Evolutionary conservation across 768 basidiomycete genomes (phyloP), one percentile per base, ranked within the genome.

Genomic region (Boletus tomentosulus): DNA sequence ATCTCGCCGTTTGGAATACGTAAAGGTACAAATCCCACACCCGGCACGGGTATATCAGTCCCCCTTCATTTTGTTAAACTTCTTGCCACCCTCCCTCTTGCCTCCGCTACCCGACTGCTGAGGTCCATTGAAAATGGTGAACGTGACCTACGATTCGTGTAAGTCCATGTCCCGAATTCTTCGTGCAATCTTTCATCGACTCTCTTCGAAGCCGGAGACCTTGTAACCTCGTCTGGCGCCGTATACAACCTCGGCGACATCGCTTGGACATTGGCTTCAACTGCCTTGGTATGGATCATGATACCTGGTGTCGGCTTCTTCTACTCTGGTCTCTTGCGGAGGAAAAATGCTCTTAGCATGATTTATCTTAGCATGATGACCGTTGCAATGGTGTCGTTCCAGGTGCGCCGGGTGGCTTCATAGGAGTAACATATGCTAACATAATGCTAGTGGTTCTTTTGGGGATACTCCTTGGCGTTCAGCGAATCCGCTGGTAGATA

Each of bases 381-480:
- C 0, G 63, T 93, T 12, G 93, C 85, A 0, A 80, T 89, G 61
- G 89, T 92, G 31, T 86, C 86, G 4, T 92, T 93, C 74, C 87
- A 92, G 77, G 91, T 90, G 56, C 54, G 82, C 0, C 81, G 85
- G 73, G 81, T 85, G 53, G 57, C 79, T 9, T 25, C 3, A 6
- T 33, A 0, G 1, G 7, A 19, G 10, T 33, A 6, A 10, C 30
- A 25, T 22, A 8, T 6, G 30, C 60, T 60, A 19, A 64, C 24
- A 5, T 37, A 8, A 31, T 56, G 55, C 15, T 57, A 93, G 87
- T 95, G 92, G 92, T 94, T 92, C 77, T 94, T 96, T 78, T 97
- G 95, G 95, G 95, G 95, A 2, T 98, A 80, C 74, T 94, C 92
- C 2, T 76, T 98, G 24, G 82, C 95, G 0, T 98, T 98, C 74